Base-by-base conservation (phyloP, 495 filamentous ascomycete species). In the Aspergillus nanangensis region DNA sequence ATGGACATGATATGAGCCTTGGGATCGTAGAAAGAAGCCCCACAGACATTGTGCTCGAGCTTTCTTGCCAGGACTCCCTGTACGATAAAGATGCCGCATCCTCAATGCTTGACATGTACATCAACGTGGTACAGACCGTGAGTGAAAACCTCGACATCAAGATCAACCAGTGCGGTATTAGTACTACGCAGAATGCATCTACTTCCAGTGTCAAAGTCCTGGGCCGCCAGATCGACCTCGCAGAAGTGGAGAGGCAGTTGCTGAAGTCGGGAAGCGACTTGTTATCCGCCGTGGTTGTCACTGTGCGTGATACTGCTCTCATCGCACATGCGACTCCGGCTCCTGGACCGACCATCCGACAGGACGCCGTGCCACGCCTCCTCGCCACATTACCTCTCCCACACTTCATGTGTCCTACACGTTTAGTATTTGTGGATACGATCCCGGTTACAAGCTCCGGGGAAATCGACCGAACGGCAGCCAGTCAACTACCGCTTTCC, bases 1-100 rank as follows among this genome's bases (percentile, higher is more conserved):
- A 42, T 24, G 41, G 53, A 0, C 68, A 58, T 37, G 66, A 70
- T 24, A 15, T 53, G 4, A 34, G 27, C 1, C 36, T 63, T 18
- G 50, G 42, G 14, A 27, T 70, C 8, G 56, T 51, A 15, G 49
- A 66, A 18, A 42, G 45, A 10, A 51, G 58, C 9, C 43, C 51
- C 20, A 44, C 48, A 0, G 44, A 14, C 18, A 25, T 32, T 17
- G 25, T 44, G 44, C 8, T 53, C 29, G 38, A 19, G 1, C 18
- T 53, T 20, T 18, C 23, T 4, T n/a, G 41, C 9, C 46, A 51
- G 17, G 34, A 44, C 9, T 38, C 34, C 20, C 17, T 57, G 33
- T 57, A 53, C 38, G 44, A 45, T 21, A 34, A 40, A 21, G 37
- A 38, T n/a, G 43, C 25, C 11, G 41, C n/a, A n/a, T n/a, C 44